A percentile compares a stretch with the other conserved stretches of the same genome.
Conservation (phyloP, 345 rosid species). For the Pugionium dolabratum region DNA sequence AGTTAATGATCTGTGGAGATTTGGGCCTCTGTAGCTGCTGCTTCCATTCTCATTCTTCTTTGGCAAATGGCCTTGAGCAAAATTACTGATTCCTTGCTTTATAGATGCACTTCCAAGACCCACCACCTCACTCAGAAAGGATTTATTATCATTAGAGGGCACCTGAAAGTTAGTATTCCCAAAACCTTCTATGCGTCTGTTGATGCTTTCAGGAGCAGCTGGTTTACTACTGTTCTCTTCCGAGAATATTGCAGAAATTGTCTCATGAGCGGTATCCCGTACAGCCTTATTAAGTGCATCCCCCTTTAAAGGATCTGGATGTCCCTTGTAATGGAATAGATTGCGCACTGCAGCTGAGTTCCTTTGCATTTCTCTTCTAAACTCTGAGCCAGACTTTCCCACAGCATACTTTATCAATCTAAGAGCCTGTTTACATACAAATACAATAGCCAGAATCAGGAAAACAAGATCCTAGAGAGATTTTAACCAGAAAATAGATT, state of each 20-base stretch:
- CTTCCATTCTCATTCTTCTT: slow-evolving; percentile 76
- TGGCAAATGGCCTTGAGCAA: slow-evolving; percentile 64
- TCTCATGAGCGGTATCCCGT: slow-evolving; percentile 84
- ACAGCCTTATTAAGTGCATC: slow-evolving; percentile 95
- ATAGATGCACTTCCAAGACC: slow-evolving; percentile 95
- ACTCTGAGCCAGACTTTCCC: slow-evolving; percentile 88
- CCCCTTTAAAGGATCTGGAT: slow-evolving; percentile 83
- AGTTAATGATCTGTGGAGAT: slow-evolving; percentile 85
- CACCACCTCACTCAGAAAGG: slow-evolving; percentile 91
- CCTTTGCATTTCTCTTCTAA: slow-evolving; percentile 95
- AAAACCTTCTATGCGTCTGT: slow-evolving; percentile 86
- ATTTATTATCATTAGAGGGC: slow-evolving; percentile 78
- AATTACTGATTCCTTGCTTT: slow-evolving; percentile 82
- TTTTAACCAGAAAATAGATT: neutral
- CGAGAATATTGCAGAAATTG: slow-evolving; percentile 75
- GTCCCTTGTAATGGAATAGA: slow-evolving; percentile 83
- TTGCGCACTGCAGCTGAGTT: slow-evolving; percentile 81
- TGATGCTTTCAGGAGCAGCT: slow-evolving; percentile 59
- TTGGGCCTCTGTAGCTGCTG: slow-evolving; percentile 74
- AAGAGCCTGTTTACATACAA: slow-evolving; percentile 54
- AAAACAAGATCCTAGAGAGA: slow-evolving; percentile 6
- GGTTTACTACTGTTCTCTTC: slow-evolving; percentile 74
- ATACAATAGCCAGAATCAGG: slow-evolving; percentile 30
- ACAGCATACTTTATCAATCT: slow-evolving; percentile 83
- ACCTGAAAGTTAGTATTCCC: slow-evolving; percentile 81